Evolutionary conservation across 495 filamentous ascomycete species (phyloP).

Genomic region (Annulohypoxylon stygium): DNA sequence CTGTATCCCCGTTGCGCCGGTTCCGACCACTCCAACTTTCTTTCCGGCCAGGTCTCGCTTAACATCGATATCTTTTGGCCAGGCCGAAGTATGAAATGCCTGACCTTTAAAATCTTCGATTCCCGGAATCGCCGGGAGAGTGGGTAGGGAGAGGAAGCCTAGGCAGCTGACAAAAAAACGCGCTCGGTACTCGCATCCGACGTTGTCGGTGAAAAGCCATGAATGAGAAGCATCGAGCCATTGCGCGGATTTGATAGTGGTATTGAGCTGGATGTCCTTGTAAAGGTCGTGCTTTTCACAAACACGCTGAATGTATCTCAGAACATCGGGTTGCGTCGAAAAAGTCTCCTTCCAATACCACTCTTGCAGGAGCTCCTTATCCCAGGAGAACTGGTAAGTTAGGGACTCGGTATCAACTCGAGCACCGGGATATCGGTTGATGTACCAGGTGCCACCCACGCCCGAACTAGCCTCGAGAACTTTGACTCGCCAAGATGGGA

Average conservation of each 20-base stretch:
- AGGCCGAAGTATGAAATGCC: background rate
- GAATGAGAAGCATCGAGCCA: background rate
- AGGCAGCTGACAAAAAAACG: conserved; percentile 1
- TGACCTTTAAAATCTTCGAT: background rate
- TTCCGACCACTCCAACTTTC: background rate
- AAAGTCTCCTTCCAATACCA: conserved; percentile 2
- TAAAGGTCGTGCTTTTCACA: background rate
- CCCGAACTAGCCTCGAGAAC: background rate
- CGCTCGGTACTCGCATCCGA: background rate
- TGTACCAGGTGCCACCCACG: background rate
- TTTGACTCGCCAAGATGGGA: background rate
- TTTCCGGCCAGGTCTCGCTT: background rate
- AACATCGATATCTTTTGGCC: background rate
- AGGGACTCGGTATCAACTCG: background rate
- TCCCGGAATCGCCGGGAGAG: background rate
- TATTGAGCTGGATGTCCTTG: background rate
- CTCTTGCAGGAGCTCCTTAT: background rate
- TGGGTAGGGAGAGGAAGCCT: background rate
- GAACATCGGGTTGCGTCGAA: background rate
- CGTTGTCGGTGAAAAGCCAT: background rate
- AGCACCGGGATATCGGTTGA: background rate
- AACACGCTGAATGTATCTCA: background rate
- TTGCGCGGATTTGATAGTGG: background rate
- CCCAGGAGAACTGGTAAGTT: background rate
- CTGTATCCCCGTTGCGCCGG: background rate